Base-by-base conservation (phyloP, 352 stramenopile species). In the Phytopythium cucurbitacearum region DNA sequence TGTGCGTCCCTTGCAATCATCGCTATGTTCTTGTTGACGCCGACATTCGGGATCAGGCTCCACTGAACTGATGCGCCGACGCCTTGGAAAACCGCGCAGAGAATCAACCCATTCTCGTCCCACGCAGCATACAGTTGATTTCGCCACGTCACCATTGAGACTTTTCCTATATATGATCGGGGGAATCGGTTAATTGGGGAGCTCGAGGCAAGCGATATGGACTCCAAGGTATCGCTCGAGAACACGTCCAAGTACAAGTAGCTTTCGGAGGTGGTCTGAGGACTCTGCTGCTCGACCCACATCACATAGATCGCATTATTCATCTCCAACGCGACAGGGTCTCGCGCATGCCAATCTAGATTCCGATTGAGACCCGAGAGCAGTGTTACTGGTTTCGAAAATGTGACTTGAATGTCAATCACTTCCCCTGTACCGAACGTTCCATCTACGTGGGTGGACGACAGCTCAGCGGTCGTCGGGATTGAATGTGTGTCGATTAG, bases 11-110 rank as follows among this genome's bases (percentile, higher is more conserved):
- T 81, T 1, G 70, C 77, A 9, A 36, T n/a, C 65, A 80, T 86
- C 3, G 45, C 49, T 3, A 83, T 53, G 53, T 87, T 72, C 35
- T 71, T 81, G 57, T 90, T 92, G 0, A 64, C 59, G 0, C 73
- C 81, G 68, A 86, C 85, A 44, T 82, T 82, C 1, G 77, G 77
- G 5, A 89, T 72, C 40, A 87, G 56, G 12, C 60, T 85, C 81
- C 81, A 92, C 6, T 71, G 66, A 11, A 46, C 40, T 3, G 21
- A 21, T 0, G 64, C 71, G 0, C 33, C 38, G 16, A 90, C 37
- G 1, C 76, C 79, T 42, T 83, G 71, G 56, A 76, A 89, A 7
- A 59, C 42, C 3, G 81, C 76, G 12, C 77, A 85, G 33, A 78
- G 76, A 7, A 92, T 55, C 33, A 82, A 48, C 0, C 76, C 77